These are phyloP conservation scores for Astrephomene gubernaculifera DNA, from an alignment of 139 green algal genomes.

Conservation along the genomic window DNA sequence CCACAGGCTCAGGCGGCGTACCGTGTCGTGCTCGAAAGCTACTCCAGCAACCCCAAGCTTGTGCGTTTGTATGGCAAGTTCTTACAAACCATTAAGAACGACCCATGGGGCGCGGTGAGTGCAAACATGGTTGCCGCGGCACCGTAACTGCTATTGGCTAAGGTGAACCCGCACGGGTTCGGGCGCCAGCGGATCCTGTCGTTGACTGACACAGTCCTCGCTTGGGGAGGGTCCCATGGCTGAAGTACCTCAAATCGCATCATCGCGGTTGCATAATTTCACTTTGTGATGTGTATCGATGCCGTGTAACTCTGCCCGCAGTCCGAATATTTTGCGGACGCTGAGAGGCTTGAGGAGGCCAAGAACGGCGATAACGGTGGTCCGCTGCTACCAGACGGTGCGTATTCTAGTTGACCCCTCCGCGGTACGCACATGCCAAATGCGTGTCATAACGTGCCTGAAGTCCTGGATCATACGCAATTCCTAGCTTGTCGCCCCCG, in stretches of 20 bases:
- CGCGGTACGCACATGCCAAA: not conserved
- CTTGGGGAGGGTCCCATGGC: not conserved
- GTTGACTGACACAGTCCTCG: not conserved
- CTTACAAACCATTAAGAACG: slow-evolving; percentile 63
- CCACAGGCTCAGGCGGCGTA: slow-evolving; percentile 40
- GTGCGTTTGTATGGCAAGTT: slow-evolving; percentile 66
- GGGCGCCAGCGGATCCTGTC: slow-evolving; percentile 1
- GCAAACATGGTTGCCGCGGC: no score
- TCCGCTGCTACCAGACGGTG: slow-evolving; percentile 32
- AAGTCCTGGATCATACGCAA: not conserved
- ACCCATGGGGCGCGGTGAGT: slow-evolving; percentile 49
- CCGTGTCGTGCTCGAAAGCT: slow-evolving; percentile 57
- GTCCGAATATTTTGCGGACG: slow-evolving; percentile 26
- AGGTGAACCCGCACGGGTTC: no score
- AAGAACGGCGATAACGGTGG: not conserved
- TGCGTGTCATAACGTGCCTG: not conserved
- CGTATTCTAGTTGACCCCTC: not conserved
- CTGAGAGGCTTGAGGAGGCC: slow-evolving; percentile 5
- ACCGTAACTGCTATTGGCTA: no score
- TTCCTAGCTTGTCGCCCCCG: not conserved
- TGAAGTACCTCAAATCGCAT: not conserved
- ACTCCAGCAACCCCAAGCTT: slow-evolving; percentile 58
- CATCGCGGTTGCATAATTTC: not conserved
- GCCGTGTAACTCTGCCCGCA: not conserved
- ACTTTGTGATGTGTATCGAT: not conserved